Base-by-base conservation (phyloP, 495 filamentous ascomycete genomes). In the Trichoderma erinaceum region DNA sequence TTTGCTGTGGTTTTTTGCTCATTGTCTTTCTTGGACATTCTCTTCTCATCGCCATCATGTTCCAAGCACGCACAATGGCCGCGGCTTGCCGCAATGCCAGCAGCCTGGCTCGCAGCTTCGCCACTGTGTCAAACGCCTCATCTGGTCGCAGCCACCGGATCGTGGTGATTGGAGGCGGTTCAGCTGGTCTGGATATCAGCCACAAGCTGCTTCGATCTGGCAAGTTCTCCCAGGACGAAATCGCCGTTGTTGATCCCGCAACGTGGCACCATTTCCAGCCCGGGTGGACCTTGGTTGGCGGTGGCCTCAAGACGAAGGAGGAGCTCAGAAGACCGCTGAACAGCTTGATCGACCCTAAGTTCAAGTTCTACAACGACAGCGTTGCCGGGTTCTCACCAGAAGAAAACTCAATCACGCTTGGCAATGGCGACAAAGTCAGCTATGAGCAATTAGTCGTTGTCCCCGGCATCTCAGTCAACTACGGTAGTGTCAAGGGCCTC, bases 191-290 rank as follows among this genome's bases (percentile, higher is more conserved):
- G 8, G 75, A 83, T 21, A 83, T 88, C 73, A 85, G 83, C 69
- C 86, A 88, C 69, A 87, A 90, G 74, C 83, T 90, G 5, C 81
- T 89, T 8, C 79, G 79, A 32, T 79, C 79, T 4, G 80, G 83
- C 50, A 80, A 82, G 63, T 86, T 88, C 70, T 70, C 75, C 0
- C 80, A 82, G 61, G 81, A 88, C 56, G 88, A 90, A 68, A 86
- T 90, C 68, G 88, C 87, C n/a, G 74, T 90, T 48, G 74, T 90
- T 63, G 88, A 90, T 73, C 88, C 87, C 0, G 80, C 88, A 0
- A 72, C 81, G 69, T 86, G 81, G 77, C 88, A 90, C 76, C 83
- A 89, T 79, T 90, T 89, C 77, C 88, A 90, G 75, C 87, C 88
- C 3, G 88, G 88, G 67, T 90, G 88, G 88, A 89, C 88, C 13